Evolutionary conservation across 2,329 filamentous ascomycete genomes (phyloP), one percentile per base, ranked within the genome.

Genomic region (Colletotrichum neosansevieriae): DNA sequence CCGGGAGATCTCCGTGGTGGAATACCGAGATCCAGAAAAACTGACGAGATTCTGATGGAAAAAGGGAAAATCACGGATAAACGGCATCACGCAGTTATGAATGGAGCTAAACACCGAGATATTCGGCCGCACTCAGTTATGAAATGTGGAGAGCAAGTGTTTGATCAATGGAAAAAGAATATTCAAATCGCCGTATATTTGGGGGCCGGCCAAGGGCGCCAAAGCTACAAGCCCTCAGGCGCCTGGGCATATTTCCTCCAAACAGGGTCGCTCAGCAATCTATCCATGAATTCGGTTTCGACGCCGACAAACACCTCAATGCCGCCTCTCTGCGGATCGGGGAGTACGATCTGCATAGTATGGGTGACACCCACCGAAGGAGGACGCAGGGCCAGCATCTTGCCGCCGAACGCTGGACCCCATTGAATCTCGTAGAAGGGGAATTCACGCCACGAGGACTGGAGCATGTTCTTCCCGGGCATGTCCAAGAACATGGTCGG

Each of bases 401-500:
- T 72, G 4, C 71, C 69, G 0, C 63, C 63, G 6, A 66, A 24
- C 5, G 77, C 76, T 9, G 79, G 24, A 10, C 79, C 79, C 77
- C 78, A 80, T 12, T 77, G 72, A 17, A 80, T 58, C 12, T 66
- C 73, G 58, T 80, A 80, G n/a, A 80, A 66, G 12, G 73, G 70
- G 32, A 79, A 76, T 29, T 75, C 74, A 21, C 74, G 66, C 78
- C 78, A 80, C 6, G 75, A 79, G 5, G 76, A 78, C 66, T 76
- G 74, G 13, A 76, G 72, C 44, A 74, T 77, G 65, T 79, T 76
- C 63, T 69, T 71, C 7, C 79, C 78, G 0, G 78, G 78, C 10
- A 78, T 74, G 66, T 80, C 78, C 6, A 79, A 59, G 61, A 80
- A 79, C 15, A 76, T 77, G 1, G 77, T 78, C 1, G 76, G 70